Conservation (phyloP, 306 rosid species). For the Lupinus albus region DNA sequence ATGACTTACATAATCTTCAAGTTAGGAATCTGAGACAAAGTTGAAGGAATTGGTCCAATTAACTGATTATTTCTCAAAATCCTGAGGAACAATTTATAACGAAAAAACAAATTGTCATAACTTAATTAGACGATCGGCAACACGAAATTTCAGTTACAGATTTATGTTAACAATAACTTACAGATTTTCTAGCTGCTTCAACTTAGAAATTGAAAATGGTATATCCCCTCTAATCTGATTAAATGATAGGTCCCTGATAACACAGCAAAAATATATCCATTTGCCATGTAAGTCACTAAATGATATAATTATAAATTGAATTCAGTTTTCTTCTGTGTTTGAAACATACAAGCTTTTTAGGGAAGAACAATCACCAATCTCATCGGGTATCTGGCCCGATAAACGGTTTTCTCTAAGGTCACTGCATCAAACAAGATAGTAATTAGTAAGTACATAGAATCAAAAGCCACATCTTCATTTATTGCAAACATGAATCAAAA, state of each 20-base stretch:
- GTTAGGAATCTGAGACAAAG: conserved; percentile 96
- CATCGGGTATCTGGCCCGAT: conserved; percentile 99
- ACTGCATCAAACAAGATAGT: conserved; percentile 49
- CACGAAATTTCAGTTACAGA: not conserved
- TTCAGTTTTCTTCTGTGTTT: not conserved
- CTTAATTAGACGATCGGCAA: not conserved
- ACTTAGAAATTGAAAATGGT: conserved; percentile 89
- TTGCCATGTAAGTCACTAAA: not conserved
- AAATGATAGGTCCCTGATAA: conserved; percentile 71
- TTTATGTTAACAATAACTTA: conserved; percentile 50
- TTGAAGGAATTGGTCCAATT: conserved; percentile 94
- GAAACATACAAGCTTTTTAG: conserved; percentile 65
- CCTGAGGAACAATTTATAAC: conserved; percentile 44
- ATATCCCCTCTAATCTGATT: conserved; percentile 87
- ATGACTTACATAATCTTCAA: conserved; percentile 81
- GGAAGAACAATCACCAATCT: conserved; percentile 93
- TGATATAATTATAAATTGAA: conserved; percentile 14
- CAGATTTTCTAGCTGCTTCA: conserved; percentile 83
- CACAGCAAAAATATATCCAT: not conserved
- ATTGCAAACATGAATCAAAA: conserved; percentile 19
- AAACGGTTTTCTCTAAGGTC: conserved; percentile 75
- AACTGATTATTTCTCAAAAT: conserved; percentile 76
- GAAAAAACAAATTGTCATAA: not conserved
- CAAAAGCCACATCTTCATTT: not conserved
- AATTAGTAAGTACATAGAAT: not conserved